Evolutionary conservation across 202 grass and related monocot genomes (phyloP).

Genomic region (Digitaria exilis): DNA sequence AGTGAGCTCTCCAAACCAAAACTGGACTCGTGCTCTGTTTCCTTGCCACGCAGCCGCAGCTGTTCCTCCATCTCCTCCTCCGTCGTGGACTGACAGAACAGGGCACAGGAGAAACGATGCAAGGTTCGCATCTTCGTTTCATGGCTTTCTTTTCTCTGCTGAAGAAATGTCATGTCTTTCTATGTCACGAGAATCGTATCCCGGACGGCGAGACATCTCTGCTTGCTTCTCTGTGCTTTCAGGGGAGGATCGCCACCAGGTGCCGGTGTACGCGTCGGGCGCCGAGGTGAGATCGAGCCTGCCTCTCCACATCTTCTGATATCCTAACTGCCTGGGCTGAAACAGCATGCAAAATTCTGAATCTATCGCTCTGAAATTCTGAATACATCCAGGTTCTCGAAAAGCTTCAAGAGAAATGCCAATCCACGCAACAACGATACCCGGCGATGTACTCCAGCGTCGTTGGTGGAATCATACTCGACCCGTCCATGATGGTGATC

Average conservation of each 20-base stretch:
- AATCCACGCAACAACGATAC: constrained; percentile 31
- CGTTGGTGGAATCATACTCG: constrained; percentile 58
- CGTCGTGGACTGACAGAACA: neutral
- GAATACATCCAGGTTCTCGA: constrained; percentile 46
- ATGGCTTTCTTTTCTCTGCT: neutral
- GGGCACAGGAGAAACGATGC: constrained; percentile 18
- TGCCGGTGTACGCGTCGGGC: constrained; percentile 33
- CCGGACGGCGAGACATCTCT: neutral
- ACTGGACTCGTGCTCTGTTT: neutral
- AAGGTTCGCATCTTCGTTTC: constrained; percentile 10
- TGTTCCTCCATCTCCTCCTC: neutral
- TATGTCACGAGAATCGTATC: neutral
- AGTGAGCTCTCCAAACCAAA: neutral
- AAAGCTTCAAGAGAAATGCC: constrained; percentile 65
- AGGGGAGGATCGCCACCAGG: constrained; percentile 11
- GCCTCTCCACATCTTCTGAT: neutral
- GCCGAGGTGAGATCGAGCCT: constrained; percentile 6
- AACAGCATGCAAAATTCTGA: too few species aligned
- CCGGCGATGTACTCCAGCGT: constrained; percentile 81
- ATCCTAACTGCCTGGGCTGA: too few species aligned
- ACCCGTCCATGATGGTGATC: constrained; percentile 71
- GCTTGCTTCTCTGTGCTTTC: neutral
- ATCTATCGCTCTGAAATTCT: too few species aligned
- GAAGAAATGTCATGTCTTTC: too few species aligned
- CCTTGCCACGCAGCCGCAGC: neutral